phyloP scores from a whole-genome alignment of 306 rosid species.

The Quercus ilex region DNA sequence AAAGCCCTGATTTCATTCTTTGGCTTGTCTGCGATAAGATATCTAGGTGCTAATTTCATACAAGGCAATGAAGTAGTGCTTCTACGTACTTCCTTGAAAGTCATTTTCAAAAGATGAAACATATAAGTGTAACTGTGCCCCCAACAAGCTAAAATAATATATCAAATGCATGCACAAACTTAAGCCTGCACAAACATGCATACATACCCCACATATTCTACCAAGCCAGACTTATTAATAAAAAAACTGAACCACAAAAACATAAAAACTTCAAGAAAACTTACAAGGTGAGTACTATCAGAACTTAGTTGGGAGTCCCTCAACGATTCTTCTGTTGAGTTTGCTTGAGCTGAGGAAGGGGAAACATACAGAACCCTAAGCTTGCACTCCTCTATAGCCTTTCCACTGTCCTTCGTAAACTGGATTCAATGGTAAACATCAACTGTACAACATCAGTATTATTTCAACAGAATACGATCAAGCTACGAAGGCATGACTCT shows the following conservation, averaged over 20 bases:
- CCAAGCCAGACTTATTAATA: not conserved
- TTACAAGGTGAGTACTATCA: constrained; percentile 54
- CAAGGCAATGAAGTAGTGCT: not conserved
- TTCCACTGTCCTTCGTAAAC: constrained; percentile 86
- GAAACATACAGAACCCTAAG: constrained; percentile 65
- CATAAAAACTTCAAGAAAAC: constrained; percentile 25
- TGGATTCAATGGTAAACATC: constrained; percentile 30
- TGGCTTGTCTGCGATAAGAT: not conserved
- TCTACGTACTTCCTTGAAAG: not conserved
- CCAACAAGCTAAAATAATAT: not conserved
- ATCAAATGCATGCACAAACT: not conserved
- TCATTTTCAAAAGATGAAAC: not conserved
- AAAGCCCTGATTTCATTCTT: not conserved
- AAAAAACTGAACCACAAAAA: constrained; percentile 10
- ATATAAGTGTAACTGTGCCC: not conserved
- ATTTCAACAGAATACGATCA: not conserved
- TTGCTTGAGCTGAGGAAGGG: constrained; percentile 43
- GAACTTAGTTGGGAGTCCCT: constrained; percentile 41
- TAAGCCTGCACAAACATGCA: not conserved
- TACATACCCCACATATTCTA: not conserved
- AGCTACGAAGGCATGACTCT: constrained; percentile 4
- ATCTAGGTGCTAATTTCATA: not conserved
- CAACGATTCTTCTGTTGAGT: constrained; percentile 57
- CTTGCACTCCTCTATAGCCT: constrained; percentile 76
- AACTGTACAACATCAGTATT: constrained; percentile 4